phyloP scores from a whole-genome alignment of 257 asterid genomes.

The Coffea eugenioides region DNA sequence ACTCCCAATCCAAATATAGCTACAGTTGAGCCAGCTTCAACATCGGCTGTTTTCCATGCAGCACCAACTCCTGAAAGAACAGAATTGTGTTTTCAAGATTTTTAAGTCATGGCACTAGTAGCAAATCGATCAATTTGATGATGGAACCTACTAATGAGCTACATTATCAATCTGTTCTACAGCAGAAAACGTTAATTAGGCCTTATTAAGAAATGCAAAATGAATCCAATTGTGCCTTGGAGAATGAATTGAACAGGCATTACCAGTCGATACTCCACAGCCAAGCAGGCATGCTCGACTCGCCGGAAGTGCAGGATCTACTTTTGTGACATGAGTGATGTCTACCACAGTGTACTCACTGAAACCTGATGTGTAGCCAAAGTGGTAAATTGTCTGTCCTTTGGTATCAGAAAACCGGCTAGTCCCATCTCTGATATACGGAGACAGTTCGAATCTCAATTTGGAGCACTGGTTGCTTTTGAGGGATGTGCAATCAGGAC shows the following conservation, averaged over 20 bases:
- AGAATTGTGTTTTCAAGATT: background rate
- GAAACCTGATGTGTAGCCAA: conserved; percentile 26
- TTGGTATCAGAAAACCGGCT: conserved; percentile 24
- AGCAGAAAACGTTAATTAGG: too few relatives aligned
- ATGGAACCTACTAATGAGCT: too few relatives aligned
- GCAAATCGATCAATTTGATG: background rate
- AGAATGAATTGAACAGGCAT: background rate
- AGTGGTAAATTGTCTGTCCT: conserved; percentile 17
- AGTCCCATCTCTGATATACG: conserved; percentile 28
- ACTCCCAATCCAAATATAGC: conserved; percentile 26
- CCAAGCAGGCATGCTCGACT: conserved; percentile 31
- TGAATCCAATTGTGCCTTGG: too few relatives aligned
- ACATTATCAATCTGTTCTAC: too few relatives aligned
- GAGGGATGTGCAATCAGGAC: conserved; percentile 29
- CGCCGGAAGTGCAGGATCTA: conserved; percentile 19
- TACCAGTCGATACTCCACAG: conserved; percentile 38
- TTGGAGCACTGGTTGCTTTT: conserved; percentile 28
- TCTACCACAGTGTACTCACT: conserved; percentile 36
- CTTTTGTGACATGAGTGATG: conserved; percentile 27
- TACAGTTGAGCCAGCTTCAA: conserved; percentile 22
- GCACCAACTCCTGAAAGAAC: conserved; percentile 26
- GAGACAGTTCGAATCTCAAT: conserved; percentile 17
- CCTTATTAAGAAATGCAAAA: too few relatives aligned
- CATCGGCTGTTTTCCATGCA: conserved; percentile 22
- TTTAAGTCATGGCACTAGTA: background rate